Conservation (phyloP, 2,329 filamentous ascomycete species). For the Coniella vitis region DNA sequence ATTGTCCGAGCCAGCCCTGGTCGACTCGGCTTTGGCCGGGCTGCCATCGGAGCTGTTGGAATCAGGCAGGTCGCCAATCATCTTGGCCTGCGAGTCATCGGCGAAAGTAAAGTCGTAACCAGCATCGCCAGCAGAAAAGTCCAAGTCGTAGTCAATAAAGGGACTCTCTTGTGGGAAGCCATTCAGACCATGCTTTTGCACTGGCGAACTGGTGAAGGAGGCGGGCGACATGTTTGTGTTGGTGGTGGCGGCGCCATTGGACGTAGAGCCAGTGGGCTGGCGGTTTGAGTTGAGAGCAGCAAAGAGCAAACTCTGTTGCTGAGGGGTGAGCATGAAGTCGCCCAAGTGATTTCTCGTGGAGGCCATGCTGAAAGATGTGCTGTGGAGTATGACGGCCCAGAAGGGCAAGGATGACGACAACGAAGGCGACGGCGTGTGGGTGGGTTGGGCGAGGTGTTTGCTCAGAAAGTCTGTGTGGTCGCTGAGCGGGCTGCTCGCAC, state of each 20-base stretch:
- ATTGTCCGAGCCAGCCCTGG: conserved; percentile 48
- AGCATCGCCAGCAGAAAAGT: conserved; percentile 61
- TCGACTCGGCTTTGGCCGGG: conserved; percentile 22
- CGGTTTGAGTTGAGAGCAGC: conserved; percentile 70
- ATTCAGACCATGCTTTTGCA: conserved; percentile 37
- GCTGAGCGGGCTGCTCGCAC: no score
- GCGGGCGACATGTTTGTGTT: conserved; percentile 39
- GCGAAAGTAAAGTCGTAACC: conserved; percentile 68
- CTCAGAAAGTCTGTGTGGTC: no score
- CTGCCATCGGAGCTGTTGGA: conserved; percentile 22
- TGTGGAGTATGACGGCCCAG: conserved; percentile 1
- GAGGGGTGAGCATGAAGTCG: conserved; percentile 64
- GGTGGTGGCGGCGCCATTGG: conserved; percentile 28
- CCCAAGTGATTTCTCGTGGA: conserved; percentile 39
- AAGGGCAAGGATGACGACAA: not conserved
- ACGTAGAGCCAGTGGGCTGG: conserved; percentile 28
- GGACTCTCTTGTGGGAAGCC: conserved; percentile 65
- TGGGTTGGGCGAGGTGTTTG: not conserved
- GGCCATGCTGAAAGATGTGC: conserved; percentile 37
- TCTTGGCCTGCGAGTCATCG: conserved; percentile 48
- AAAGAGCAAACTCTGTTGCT: conserved; percentile 70
- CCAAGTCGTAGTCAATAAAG: conserved; percentile 74
- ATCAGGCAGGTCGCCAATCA: conserved; percentile 72
- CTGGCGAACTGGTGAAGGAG: conserved; percentile 43
- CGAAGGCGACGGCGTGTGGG: not conserved